Base-by-base conservation (phyloP, 225 moss, liverwort and hornwort genomes). In the Physcomitrium patens region DNA sequence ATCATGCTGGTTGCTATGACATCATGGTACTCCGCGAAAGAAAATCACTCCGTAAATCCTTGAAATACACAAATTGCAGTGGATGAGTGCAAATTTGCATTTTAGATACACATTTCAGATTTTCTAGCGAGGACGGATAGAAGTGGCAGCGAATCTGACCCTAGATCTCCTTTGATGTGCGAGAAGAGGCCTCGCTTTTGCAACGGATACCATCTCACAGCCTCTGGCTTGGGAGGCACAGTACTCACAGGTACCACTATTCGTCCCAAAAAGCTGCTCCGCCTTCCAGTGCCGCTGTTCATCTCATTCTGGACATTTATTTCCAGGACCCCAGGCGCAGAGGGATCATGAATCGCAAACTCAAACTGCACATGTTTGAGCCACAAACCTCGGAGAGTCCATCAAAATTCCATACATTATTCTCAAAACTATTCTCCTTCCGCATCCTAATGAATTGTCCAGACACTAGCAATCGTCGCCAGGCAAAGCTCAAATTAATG, bases 91-190 rank as follows among this genome's bases (percentile, higher is more conserved):
- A 37, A 37, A 37, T 37, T 4, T 37, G 0, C 31, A 37, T 37
- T 37, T 37, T 0, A 37, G 31, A 7, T 4, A 37, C 1, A 0
- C 31, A 37, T 7, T 37, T 7, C 4, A 37, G 7, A 37, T 37
- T 37, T 37, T 37, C 4, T 37, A 4, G 0, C 15, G 0, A 26
- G 11, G 55, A 44, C 13, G 13, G 11, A 19, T 1, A 53, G 12
- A 18, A 49, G 49, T 20, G 53, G 60, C 12, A 67, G 24, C 0
- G 19, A 59, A 77, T 63, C 93, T 80, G 49, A 96, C 93, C 93
- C 96, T 65, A 96, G 76, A 63, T 96, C 93, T 37, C 93, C 93
- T 75, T 96, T 93, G 46, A 96, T 87, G 55, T 93, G 83, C 51
- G 93, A 93, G 55, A 93, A 92, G 0, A 93, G 76, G 0, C 90